Evolutionary conservation across 805 yeast genomes (phyloP).

Genomic region (Wickerhamomyces rabaulensis): DNA sequence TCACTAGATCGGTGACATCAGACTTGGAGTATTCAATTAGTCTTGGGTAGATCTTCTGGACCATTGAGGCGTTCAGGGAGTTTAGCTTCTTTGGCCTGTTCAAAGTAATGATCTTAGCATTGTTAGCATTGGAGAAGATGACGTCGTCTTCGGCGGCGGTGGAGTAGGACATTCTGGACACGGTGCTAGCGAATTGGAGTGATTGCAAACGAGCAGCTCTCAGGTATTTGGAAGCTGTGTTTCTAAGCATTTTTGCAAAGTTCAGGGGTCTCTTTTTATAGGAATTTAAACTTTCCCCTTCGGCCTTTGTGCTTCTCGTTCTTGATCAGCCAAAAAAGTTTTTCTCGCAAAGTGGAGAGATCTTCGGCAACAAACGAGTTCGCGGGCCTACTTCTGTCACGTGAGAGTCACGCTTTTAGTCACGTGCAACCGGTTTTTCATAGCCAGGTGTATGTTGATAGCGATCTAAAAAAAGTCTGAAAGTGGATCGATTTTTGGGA

Average conservation of each 20-base stretch:
- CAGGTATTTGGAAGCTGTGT: not conserved
- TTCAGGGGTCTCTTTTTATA: not conserved
- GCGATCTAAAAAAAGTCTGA: not conserved
- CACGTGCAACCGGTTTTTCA: not conserved
- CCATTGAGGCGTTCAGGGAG: constrained; percentile 77
- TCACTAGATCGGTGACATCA: constrained; percentile 53
- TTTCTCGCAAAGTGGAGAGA: not conserved
- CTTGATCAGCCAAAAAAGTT: not conserved
- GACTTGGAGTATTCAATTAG: constrained; percentile 73
- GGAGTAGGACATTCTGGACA: constrained; percentile 1
- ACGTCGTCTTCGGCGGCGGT: constrained; percentile 41
- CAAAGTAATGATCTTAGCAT: constrained; percentile 67
- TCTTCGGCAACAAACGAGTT: not conserved
- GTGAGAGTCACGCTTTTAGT: not conserved
- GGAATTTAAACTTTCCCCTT: not conserved
- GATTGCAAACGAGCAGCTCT: not conserved
- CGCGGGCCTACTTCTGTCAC: too few species aligned
- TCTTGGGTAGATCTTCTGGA: constrained; percentile 64
- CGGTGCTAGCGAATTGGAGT: not conserved
- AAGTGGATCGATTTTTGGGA: not conserved
- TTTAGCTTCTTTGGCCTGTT: constrained; percentile 82
- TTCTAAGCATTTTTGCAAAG: not conserved
- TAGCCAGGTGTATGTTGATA: too few species aligned
- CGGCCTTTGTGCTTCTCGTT: not conserved
- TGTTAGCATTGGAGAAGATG: constrained; percentile 53